phyloP scores from a whole-genome alignment of 441 rosid species.

The Kokia cookei region DNA sequence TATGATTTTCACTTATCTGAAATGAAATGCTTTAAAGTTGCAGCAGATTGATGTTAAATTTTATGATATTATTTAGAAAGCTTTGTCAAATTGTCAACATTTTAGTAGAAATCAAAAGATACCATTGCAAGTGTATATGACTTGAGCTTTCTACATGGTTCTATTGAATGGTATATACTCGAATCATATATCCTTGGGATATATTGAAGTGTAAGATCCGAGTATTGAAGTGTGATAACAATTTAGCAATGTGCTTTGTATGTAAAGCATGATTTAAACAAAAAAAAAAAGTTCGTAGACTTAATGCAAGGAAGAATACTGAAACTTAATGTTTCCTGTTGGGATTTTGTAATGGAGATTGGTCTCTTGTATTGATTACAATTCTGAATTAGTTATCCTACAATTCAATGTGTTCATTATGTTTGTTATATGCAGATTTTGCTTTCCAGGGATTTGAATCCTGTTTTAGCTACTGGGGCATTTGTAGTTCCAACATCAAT shows the following conservation, averaged over 20 bases:
- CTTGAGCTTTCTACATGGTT: not conserved
- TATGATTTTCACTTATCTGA: not conserved
- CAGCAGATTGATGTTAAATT: not conserved
- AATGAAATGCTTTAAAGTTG: not conserved
- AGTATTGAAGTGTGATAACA: not conserved
- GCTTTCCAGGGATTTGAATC: conserved; percentile 43
- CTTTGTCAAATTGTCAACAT: not conserved
- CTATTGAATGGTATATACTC: not conserved
- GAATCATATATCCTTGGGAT: not conserved
- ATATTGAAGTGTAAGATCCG: not conserved
- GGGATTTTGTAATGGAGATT: not conserved
- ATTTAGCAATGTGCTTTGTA: not conserved
- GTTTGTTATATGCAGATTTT: conserved; percentile 59
- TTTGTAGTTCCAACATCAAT: conserved; percentile 77
- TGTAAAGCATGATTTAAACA: not conserved
- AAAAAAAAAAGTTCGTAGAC: not conserved
- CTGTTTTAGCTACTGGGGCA: conserved; percentile 81
- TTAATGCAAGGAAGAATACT: not conserved
- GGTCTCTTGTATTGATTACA: not conserved
- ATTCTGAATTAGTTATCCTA: not conserved
- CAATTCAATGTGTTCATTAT: conserved; percentile 20
- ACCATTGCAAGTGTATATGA: not conserved
- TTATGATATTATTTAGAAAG: not conserved
- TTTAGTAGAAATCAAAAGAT: no score
- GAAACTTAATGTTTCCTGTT: not conserved